phyloP scores from a whole-genome alignment of 2,329 filamentous ascomycete species.

The Colletotrichum tropicicola region DNA sequence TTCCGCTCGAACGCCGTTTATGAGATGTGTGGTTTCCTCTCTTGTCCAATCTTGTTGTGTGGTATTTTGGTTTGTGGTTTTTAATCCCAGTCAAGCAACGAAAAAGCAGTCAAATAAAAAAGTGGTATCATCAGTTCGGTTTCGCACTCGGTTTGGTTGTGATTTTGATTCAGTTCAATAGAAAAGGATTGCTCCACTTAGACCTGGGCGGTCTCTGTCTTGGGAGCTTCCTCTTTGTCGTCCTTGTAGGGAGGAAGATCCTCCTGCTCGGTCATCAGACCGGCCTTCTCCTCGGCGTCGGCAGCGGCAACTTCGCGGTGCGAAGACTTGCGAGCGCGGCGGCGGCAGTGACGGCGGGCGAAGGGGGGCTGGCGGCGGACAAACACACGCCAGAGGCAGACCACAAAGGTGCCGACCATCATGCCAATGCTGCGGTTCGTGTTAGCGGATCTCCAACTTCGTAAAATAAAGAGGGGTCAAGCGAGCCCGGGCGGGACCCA shows the following conservation, averaged over 20 bases:
- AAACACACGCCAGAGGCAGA: conserved; percentile 66
- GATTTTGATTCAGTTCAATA: background rate
- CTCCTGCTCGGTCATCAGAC: conserved; percentile 53
- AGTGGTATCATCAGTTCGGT: conserved; percentile 29
- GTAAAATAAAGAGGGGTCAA: background rate
- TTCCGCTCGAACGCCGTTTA: conserved; percentile 10
- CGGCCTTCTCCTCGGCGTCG: conserved; percentile 58
- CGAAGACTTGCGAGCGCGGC: conserved; percentile 46
- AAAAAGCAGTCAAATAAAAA: conserved; percentile 19
- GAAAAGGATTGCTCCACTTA: background rate
- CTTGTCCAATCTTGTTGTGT: conserved; percentile 27
- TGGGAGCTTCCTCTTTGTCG: conserved; percentile 26
- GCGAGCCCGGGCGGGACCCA: background rate
- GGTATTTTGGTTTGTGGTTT: conserved; percentile 3
- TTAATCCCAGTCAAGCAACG: background rate
- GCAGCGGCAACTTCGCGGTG: conserved; percentile 46
- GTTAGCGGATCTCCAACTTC: conserved; percentile 38
- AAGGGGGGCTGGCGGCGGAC: conserved; percentile 48
- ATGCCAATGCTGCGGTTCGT: conserved; percentile 63
- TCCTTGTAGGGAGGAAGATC: conserved; percentile 39
- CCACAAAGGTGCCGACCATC: conserved; percentile 68
- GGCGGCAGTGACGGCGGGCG: conserved; percentile 40
- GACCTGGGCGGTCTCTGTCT: conserved; percentile 18
- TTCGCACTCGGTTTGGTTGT: background rate
- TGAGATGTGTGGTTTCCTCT: conserved; percentile 26